Conservation (phyloP, 306 rosid species). For the Trifolium pratense region DNA sequence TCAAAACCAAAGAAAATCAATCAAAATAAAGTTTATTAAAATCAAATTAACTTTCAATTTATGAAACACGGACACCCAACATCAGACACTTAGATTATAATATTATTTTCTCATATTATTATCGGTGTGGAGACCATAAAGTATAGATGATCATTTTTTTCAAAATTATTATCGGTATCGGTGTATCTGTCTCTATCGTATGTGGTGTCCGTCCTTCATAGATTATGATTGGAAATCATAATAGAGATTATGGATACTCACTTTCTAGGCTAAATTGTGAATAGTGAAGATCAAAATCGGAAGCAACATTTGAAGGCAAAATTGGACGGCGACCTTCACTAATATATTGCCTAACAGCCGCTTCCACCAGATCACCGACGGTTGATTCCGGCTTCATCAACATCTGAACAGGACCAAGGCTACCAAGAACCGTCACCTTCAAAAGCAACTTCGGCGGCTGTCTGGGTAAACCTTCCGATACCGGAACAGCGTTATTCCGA, state of each 20-base stretch:
- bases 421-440: slow-evolving; percentile 79
- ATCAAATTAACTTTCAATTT: background rate
- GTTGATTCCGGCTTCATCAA: slow-evolving; percentile 59
- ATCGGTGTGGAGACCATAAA: no score
- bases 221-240: no score
- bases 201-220: no score
- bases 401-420: slow-evolving; percentile 77
- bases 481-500: slow-evolving; percentile 24
- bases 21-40: background rate
- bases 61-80: no score
- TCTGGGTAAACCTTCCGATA: slow-evolving; percentile 49
- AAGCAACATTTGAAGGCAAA: slow-evolving; percentile 47
- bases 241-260: slow-evolving; percentile 38
- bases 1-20: background rate
- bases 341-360: slow-evolving; percentile 56
- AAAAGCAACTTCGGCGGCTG: slow-evolving; percentile 71
- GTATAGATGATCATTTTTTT: no score
- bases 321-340: slow-evolving; percentile 89
- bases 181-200: no score
- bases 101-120: no score
- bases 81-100: no score
- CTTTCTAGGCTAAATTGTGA: slow-evolving; percentile 97
- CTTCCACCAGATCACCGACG: slow-evolving; percentile 64
- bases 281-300: slow-evolving; percentile 76
- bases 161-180: no score